Base-by-base conservation (phyloP, 202 grass and related monocot genomes). In the Carex sylvatica region DNA sequence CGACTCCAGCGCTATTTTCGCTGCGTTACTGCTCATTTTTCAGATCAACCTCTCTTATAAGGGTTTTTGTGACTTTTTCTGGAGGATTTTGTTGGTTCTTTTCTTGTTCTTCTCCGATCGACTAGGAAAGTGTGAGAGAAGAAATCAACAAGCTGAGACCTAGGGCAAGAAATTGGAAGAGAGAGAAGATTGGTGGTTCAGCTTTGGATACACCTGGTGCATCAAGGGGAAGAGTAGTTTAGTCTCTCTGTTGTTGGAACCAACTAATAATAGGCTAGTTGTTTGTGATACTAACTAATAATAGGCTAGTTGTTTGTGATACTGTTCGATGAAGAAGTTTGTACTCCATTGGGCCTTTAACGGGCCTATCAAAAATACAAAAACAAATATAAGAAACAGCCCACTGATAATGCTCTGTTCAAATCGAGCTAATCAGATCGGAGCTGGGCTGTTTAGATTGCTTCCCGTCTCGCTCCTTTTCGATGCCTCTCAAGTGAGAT, bases 11-110 rank as follows among this genome's bases (percentile, higher is more conserved):
- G 46, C 46, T 49, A 49, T 93, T 87, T 97, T 97, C 74, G 13
- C 84, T 15, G 87, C 87, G 74, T 20, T 91, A 10, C 86, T 87
- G 75, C 94, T 93, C 94, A 93, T 93, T 72, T 72, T 28, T 97
- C 80, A 15, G 70, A 52, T 79, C 4, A 53, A 76, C 71, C 24
- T 31, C 52, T 38, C 66, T 54, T 6, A 6, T 40, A 18, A 42
- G 28, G 7, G 15, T 52, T 51, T 68, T 22, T 26, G 19, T 1
- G 9, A 55, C 28, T 54, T 42, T 18, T 36, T 71, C 40, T 52
- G 68, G 47, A 31, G 20, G 9, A 52, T 74, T 54, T 55, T 71
- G n/a, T 54, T 62, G 35, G 42, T 51, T 52, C 15, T 69, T 9
- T 15, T 79, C n/a, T 22, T 23, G 10, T 42, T 22, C 18, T 69